Percentiles rank a stretch among this genome's conserved stretches.
These are phyloP conservation scores for Neurospora africana DNA, from an alignment of 495 filamentous ascomycete species.

Conservation along the genomic window DNA sequence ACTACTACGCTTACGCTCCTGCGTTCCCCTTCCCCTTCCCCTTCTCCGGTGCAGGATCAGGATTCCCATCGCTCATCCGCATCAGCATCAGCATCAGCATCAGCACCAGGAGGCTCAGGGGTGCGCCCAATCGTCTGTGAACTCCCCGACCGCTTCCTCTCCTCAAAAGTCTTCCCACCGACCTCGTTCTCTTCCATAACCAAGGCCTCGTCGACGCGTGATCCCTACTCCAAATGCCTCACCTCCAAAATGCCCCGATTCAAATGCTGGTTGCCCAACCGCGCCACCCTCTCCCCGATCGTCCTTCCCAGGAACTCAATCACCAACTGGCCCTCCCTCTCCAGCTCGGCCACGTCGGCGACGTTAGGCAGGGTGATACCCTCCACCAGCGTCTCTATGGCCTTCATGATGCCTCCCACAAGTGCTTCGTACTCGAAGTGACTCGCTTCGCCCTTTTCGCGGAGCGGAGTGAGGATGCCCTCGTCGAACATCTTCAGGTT, in stretches of 20 bases:
- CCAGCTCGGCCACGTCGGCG: constrained; percentile 22
- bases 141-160: background rate
- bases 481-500: constrained; percentile 68
- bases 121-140: background rate
- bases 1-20: no score
- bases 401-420: constrained; percentile 48
- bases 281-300: constrained; percentile 48
- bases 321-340: constrained; percentile 39
- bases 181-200: background rate
- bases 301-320: constrained; percentile 46
- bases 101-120: background rate
- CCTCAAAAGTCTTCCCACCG: background rate
- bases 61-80: no score
- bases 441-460: constrained; percentile 46
- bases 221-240: constrained; percentile 22
- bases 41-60: no score
- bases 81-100: background rate
- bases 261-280: constrained; percentile 39
- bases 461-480: constrained; percentile 49
- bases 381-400: constrained; percentile 37
- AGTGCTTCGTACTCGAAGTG: constrained; percentile 52
- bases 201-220: background rate
- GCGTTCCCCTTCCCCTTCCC: no score
- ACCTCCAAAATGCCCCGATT: constrained; percentile 42
- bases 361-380: constrained; percentile 5